Evolutionary conservation across 305 asterid genomes (phyloP).

Genomic region (Rubia peregrina): DNA sequence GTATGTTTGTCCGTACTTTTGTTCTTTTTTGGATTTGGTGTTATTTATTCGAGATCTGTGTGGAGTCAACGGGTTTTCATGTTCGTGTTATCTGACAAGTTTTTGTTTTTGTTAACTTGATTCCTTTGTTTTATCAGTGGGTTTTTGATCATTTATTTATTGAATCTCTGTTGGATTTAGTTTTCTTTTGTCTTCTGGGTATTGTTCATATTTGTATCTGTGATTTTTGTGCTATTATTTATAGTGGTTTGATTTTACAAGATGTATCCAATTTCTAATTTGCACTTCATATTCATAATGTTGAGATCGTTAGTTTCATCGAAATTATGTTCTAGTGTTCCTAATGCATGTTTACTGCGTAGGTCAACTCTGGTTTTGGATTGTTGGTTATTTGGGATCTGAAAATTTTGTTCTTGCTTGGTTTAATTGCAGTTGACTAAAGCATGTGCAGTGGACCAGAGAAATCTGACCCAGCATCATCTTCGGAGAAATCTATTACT

Average conservation of each 20-base stretch:
- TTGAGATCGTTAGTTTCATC: neutral
- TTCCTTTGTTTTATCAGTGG: neutral
- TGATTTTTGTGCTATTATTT: neutral
- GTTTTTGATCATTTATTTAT: too few species aligned
- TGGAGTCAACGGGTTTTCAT: neutral
- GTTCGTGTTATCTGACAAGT: neutral
- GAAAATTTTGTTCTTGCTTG: neutral
- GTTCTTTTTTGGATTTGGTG: neutral
- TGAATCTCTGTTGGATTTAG: neutral
- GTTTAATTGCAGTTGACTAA: constrained; percentile 35
- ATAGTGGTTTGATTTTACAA: neutral
- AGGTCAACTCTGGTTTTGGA: neutral
- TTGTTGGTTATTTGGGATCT: neutral
- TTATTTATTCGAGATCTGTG: neutral
- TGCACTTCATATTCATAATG: neutral
- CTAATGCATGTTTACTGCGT: neutral
- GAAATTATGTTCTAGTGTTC: too few species aligned
- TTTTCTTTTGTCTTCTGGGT: neutral
- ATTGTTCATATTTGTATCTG: neutral
- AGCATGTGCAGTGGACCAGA: constrained; percentile 45
- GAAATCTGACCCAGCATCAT: constrained; percentile 26
- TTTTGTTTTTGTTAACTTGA: neutral
- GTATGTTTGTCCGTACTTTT: neutral
- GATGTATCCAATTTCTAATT: neutral
- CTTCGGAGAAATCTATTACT: constrained; percentile 16